Evolutionary conservation across 805 yeast genomes (phyloP).

Genomic region (Vanderwaltozyma tropicalis): DNA sequence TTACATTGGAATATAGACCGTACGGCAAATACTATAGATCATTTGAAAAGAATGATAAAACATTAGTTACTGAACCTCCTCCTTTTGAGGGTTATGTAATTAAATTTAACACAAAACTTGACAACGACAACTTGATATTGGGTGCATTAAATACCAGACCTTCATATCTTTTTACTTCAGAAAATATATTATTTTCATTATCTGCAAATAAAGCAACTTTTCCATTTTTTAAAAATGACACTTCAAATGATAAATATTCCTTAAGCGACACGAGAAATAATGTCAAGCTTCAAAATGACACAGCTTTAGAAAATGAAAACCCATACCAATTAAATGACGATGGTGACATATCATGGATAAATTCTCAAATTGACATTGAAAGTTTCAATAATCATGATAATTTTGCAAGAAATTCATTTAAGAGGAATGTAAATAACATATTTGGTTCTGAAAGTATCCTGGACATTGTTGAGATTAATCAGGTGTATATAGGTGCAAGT

Average conservation of each 20-base stretch:
- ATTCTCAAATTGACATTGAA: constrained; percentile 24
- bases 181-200: constrained; percentile 50
- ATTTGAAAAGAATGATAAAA: constrained; percentile 5
- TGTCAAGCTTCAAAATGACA: constrained; percentile 4
- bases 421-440: constrained; percentile 48
- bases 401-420: constrained; percentile 53
- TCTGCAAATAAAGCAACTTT: constrained; percentile 50
- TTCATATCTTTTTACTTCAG: constrained; percentile 54
- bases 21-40: background rate
- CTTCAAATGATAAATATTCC: too few relatives aligned
- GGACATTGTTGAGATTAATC: constrained; percentile 43
- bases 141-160: constrained; percentile 40
- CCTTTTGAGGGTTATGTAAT: constrained; percentile 77
- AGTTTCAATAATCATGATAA: constrained; percentile 39
- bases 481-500: constrained; percentile 29
- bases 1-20: constrained; percentile 52
- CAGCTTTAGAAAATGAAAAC: constrained; percentile 20
- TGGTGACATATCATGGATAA: constrained; percentile 56
- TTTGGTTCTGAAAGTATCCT: constrained; percentile 50
- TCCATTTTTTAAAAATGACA: too few relatives aligned
- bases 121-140: constrained; percentile 28
- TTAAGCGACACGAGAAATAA: too few relatives aligned
- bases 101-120: constrained; percentile 42
- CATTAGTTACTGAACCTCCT: constrained; percentile 60
- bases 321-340: constrained; percentile 44